Evolutionary conservation across 2,329 filamentous ascomycete species (phyloP), one percentile per base, ranked within the genome.

Genomic region (Sclerotinia sclerotiorum): DNA sequence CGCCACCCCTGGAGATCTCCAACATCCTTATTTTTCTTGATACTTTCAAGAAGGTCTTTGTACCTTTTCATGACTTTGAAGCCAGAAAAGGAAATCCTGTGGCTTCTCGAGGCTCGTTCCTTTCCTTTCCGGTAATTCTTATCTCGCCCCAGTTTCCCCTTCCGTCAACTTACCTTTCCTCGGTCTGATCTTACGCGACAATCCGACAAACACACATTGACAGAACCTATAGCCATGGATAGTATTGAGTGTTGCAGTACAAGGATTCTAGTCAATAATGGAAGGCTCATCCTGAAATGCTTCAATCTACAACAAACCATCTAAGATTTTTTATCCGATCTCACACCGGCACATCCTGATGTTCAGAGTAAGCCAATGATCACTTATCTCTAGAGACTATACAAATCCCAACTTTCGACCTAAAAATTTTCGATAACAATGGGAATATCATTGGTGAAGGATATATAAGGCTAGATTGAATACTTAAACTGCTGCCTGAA

Each of bases 401-500:
- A 39, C 35, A 44, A 44, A 46, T 35, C 48, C 63, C 62, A 19
- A 65, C 62, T 19, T 63, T 35, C 35, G 35, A 67, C 19, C 56
- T 67, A 21, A n/a, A 17, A 48, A 21, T 3, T 62, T 52, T 10
- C n/a, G 42, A 52, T 17, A 17, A 51, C 7, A 61, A n/a, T 13
- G 39, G 11, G 32, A 17, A 51, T 51, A 27, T 44, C 29, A 67
- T 67, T 67, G 46, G 65, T 42, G 24, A 61, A 44, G 35, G 15
- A 35, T 13, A 17, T 39, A 19, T 52, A 32, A 54, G 54, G 49
- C 17, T 58, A 32, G 55, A 57, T 56, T 66, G 21, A 61, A 61
- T 49, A 46, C 32, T 67, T 67, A 67, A 63, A 62, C 65, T 67
- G 65, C 56, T 67, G 65, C 65, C 65, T 67, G 65, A 67, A 62